Conservation (phyloP, 495 filamentous ascomycete genomes). For the Opeltia flavorubescens region DNA sequence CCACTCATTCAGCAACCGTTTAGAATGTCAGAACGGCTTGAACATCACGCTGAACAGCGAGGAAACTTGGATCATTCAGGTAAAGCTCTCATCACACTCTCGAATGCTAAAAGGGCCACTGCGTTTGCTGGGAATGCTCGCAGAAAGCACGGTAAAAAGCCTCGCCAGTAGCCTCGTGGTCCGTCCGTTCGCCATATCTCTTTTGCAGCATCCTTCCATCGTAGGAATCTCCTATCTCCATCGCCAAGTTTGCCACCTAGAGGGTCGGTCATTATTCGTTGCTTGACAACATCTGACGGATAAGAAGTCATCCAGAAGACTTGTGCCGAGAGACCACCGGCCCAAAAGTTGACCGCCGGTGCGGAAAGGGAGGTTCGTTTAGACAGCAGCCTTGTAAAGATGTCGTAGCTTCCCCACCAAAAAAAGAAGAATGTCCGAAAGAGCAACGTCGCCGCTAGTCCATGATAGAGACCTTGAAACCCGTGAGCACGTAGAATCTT, state of each 20-base stretch:
- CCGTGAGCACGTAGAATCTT: constrained; percentile 64
- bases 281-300: constrained; percentile 90
- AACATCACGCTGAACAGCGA: not conserved
- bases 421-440: constrained; percentile 93
- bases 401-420: constrained; percentile 90
- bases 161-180: constrained; percentile 74
- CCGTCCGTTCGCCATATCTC: constrained; percentile 66
- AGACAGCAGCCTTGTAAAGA: constrained; percentile 55
- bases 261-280: constrained; percentile 92
- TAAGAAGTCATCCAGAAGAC: constrained; percentile 88
- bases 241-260: constrained; percentile 57
- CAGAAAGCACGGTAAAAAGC: constrained; percentile 85
- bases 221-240: constrained; percentile 50
- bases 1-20: too few relatives aligned
- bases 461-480: constrained; percentile 67
- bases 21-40: not conserved
- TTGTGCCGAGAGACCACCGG: constrained; percentile 81
- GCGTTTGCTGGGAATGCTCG: constrained; percentile 95
- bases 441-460: constrained; percentile 67
- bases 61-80: constrained; percentile 21
- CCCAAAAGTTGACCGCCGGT: constrained; percentile 90
- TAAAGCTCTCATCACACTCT: constrained; percentile 74
- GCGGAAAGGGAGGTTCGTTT: constrained; percentile 55
- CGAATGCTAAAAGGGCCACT: constrained; percentile 83
- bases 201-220: constrained; percentile 69